Percentiles rank a stretch among this genome's conserved stretches.
Conservation (phyloP, 352 stramenopile genomes). For the Phytophthora meadii region DNA sequence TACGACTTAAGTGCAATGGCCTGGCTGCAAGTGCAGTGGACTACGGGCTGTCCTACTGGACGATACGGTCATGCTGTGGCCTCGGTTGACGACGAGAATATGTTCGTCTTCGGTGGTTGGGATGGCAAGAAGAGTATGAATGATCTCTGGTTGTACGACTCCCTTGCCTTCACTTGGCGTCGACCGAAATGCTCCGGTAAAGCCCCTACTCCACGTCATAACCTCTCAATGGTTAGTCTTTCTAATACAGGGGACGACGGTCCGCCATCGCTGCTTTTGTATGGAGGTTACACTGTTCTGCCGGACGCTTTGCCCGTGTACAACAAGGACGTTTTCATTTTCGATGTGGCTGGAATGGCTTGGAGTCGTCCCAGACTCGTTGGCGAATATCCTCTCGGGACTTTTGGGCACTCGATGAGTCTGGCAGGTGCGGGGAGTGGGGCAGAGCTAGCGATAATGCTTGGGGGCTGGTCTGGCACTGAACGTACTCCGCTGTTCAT, state of each 20-base stretch:
- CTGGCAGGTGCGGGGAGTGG: slow-evolving; percentile 23
- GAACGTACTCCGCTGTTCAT: slow-evolving; percentile 80
- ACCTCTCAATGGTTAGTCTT: slow-evolving; percentile 63
- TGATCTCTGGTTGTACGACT: slow-evolving; percentile 81
- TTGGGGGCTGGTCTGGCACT: slow-evolving; percentile 81
- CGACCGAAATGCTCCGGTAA: slow-evolving; percentile 72
- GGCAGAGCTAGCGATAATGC: slow-evolving; percentile 65
- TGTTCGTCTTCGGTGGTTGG: slow-evolving; percentile 92
- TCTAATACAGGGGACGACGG: slow-evolving; percentile 17
- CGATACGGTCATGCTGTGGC: slow-evolving; percentile 76
- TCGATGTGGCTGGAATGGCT: slow-evolving; percentile 57
- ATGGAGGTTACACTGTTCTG: slow-evolving; percentile 78
- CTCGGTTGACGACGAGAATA: slow-evolving; percentile 72
- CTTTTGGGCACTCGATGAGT: slow-evolving; percentile 68
- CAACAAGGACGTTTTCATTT: slow-evolving; percentile 78
- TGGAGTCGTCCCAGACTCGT: slow-evolving; percentile 78
- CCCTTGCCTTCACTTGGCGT: slow-evolving; percentile 73
- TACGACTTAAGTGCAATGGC: slow-evolving; percentile 83
- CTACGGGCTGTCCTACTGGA: slow-evolving; percentile 74
- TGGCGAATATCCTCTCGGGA: slow-evolving; percentile 69
- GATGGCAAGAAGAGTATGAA: slow-evolving; percentile 79
- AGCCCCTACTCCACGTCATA: slow-evolving; percentile 72
- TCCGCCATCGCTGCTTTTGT: slow-evolving; percentile 59
- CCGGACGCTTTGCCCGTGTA: slow-evolving; percentile 63
- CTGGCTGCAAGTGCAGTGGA: slow-evolving; percentile 90